Evolutionary conservation across 2,329 filamentous ascomycete genomes (phyloP), one percentile per base, ranked within the genome.

Genomic region (Mycocentrospora acerina): DNA sequence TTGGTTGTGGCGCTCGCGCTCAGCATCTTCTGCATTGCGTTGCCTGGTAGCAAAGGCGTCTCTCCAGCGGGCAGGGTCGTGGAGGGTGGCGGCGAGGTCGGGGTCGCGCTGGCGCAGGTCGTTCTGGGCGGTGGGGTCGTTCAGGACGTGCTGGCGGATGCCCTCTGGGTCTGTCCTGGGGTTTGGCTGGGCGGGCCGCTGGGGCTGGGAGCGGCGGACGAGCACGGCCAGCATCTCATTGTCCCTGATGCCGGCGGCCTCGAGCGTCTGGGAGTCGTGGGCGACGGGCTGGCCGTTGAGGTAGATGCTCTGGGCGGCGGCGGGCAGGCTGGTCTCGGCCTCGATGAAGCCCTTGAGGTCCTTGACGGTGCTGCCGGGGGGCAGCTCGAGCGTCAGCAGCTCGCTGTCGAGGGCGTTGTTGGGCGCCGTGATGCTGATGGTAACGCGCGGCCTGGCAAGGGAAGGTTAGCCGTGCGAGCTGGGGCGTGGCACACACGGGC

Each of bases 151-250:
- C 51, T 95, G 76, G 32, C 93, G 85, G 51, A 94, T 78, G 41
- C 85, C 80, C 71, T 98, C 93, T 78, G 71, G 95, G 86, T 69
- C 68, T 16, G 54, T 55, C 27, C 46, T 66, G 61, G 46, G 41
- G 55, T 44, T 29, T 64, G 69, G 36, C 42, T 59, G 35, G 24
- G 22, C 34, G 26, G 36, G 19, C 13, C 22, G 31, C 18, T 43
- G 26, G 16, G 46, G 44, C 40, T 53, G 62, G 42, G 35, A 57
- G 39, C 52, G 53, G 42, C 64, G 64, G 52, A 95, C 85, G 63
- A 95, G 86, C 53, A 97, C 79, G 19, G 87, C 89, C 50, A 98
- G 74, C 87, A 98, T 90, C 61, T 96, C 93, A 38, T 89, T 89
- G 70, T 97, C 88, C 32, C 76, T 80, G 56, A 98, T 86, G 28